Percentiles rank a stretch among this genome's conserved stretches.
Evolutionary conservation across 805 yeast species (phyloP).

Genomic region (Saccharomycodes ludwigii): DNA sequence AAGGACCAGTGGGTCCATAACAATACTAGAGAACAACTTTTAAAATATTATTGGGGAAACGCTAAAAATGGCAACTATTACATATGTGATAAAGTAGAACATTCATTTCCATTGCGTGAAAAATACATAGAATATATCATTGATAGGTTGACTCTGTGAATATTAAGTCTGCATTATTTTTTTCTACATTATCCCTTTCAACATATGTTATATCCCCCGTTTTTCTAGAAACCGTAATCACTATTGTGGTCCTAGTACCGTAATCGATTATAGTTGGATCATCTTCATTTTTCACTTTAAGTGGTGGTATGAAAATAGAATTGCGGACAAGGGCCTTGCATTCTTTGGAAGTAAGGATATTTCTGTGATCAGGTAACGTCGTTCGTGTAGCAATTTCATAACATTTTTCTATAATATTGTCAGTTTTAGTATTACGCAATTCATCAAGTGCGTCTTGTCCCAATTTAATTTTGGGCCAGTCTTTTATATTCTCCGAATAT

Average conservation of each 20-base stretch:
- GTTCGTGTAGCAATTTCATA: conserved; percentile 1
- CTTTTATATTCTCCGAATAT: neutral
- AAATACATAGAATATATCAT: neutral
- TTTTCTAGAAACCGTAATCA: conserved; percentile 2
- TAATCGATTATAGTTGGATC: neutral
- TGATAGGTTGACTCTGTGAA: neutral
- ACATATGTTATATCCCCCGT: neutral
- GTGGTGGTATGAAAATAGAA: conserved; percentile 4
- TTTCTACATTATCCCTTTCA: neutral
- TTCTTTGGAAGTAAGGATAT: neutral
- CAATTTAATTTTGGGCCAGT: conserved; percentile 3
- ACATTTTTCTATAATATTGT: conserved; percentile 1
- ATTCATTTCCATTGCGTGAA: neutral
- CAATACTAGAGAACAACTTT: neutral
- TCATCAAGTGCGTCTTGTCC: neutral
- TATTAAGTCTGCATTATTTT: neutral
- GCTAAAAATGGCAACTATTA: neutral
- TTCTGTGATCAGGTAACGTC: neutral
- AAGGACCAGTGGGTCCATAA: neutral
- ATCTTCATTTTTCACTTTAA: neutral
- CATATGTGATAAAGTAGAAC: neutral
- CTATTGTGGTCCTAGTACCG: conserved; percentile 7
- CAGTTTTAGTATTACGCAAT: neutral
- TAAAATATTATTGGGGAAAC: neutral
- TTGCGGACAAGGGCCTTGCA: conserved; percentile 2